Evolutionary conservation across 1,284 basidiomycete species (phyloP).

Genomic region (Boletus calvinii): DNA sequence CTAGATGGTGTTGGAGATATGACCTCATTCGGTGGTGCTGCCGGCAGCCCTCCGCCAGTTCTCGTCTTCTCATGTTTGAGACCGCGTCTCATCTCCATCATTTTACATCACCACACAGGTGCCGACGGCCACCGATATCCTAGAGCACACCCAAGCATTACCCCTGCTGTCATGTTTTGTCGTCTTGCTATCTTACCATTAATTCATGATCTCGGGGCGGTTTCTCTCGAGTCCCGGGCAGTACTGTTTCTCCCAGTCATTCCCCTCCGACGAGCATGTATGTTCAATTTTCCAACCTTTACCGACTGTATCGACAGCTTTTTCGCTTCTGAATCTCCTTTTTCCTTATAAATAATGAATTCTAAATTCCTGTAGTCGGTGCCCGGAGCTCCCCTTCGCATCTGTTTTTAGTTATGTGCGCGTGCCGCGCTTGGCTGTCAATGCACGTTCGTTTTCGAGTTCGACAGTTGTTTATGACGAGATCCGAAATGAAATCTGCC

Average conservation of each 20-base stretch:
- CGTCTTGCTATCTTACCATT: conserved; percentile 15
- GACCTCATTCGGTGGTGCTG: conserved; percentile 16
- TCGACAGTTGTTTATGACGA: neutral
- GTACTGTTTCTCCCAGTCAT: conserved; percentile 14
- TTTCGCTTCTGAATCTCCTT: conserved; percentile 8
- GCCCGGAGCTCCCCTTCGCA: neutral
- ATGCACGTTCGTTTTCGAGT: neutral
- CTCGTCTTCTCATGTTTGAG: conserved; percentile 8
- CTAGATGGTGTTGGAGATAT: conserved; percentile 29
- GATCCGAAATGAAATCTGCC: no score
- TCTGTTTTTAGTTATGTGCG: neutral
- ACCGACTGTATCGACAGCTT: conserved; percentile 31
- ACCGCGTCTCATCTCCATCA: conserved; percentile 10
- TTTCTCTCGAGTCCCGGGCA: conserved; percentile 1
- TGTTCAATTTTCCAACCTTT: conserved; percentile 4
- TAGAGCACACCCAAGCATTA: conserved; percentile 24
- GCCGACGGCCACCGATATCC: conserved; percentile 22
- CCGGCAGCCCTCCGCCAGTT: conserved; percentile 18
- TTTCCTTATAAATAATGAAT: conserved; percentile 22
- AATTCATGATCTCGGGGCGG: conserved; percentile 9
- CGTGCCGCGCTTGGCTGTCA: neutral
- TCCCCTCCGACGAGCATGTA: conserved; percentile 7
- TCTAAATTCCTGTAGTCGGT: conserved; percentile 8
- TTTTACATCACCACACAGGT: conserved; percentile 5
- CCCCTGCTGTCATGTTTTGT: conserved; percentile 17